These are phyloP conservation scores for Dictyostelium citrinum DNA, from an alignment of 78 protist genomes.

Conservation along the genomic window DNA sequence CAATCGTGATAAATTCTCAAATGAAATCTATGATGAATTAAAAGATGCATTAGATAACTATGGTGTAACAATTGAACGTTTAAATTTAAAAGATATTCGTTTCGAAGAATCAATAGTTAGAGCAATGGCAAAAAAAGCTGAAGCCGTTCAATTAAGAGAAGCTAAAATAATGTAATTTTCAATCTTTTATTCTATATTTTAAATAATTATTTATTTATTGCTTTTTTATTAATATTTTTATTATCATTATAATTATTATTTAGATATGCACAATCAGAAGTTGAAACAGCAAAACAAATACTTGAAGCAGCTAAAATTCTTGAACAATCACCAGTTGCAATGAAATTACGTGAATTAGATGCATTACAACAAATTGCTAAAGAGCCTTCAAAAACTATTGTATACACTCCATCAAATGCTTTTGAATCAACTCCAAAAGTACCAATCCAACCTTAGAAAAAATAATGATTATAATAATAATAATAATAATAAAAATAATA, in stretches of 20 bases:
- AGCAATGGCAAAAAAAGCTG: slow-evolving; percentile 65
- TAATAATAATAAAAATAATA: too few species aligned
- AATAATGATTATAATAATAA: too few species aligned
- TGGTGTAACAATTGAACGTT: slow-evolving; percentile 26
- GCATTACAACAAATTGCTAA: slow-evolving; percentile 45
- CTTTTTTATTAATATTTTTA: too few species aligned
- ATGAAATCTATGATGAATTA: slow-evolving; percentile 16
- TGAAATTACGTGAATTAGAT: slow-evolving; percentile 18
- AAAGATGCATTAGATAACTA: background rate
- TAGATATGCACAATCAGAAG: slow-evolving; percentile 18
- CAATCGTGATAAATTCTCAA: slow-evolving; percentile 50
- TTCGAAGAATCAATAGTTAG: slow-evolving; percentile 50
- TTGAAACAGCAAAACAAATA: background rate
- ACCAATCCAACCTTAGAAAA: background rate
- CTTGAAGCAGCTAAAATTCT: slow-evolving; percentile 29
- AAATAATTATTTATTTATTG: too few species aligned
- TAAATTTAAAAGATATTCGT: slow-evolving; percentile 39
- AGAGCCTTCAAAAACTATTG: slow-evolving; percentile 16
- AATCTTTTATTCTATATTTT: too few species aligned
- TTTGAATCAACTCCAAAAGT: background rate
- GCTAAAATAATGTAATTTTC: slow-evolving; percentile 10
- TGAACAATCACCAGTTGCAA: slow-evolving; percentile 40
- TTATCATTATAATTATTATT: too few species aligned
- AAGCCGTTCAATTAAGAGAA: slow-evolving; percentile 39
- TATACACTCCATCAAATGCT: slow-evolving; percentile 23